Percentiles rank a stretch among this genome's conserved stretches.
These are phyloP conservation scores for Diplodia corticola DNA, from an alignment of 2,329 filamentous ascomycete species.

Conservation along the genomic window DNA sequence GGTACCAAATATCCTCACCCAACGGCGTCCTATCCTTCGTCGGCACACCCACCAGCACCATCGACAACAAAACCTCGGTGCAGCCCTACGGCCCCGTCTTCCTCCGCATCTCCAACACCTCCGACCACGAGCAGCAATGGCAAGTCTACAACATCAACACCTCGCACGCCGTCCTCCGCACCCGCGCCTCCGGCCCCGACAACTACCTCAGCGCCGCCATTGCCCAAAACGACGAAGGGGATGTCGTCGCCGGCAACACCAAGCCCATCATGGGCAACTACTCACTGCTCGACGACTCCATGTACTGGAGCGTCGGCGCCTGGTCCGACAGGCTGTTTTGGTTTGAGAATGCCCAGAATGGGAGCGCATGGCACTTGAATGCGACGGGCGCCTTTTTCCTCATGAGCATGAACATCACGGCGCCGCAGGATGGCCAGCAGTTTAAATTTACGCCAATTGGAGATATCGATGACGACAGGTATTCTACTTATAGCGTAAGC, in stretches of 20 bases:
- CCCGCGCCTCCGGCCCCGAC: conserved; percentile 7
- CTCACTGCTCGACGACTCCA: neutral
- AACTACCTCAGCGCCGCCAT: conserved; percentile 18
- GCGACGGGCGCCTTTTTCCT: neutral
- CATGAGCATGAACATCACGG: conserved; percentile 20
- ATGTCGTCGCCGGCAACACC: neutral
- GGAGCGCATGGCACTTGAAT: conserved; percentile 17
- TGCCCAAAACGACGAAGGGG: neutral
- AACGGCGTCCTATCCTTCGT: conserved; percentile 3
- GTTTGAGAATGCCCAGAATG: conserved; percentile 21
- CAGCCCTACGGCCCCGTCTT: conserved; percentile 12
- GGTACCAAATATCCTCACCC: conserved; percentile 19
- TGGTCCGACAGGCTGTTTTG: conserved; percentile 22
- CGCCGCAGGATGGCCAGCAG: conserved; percentile 9
- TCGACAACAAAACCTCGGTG: neutral
- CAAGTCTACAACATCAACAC: conserved; percentile 19
- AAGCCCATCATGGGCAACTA: conserved; percentile 19
- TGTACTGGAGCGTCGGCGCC: conserved; percentile 17
- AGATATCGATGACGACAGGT: conserved; percentile 3
- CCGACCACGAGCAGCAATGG: conserved; percentile 19
- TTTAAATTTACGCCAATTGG: conserved; percentile 18
- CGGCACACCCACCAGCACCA: neutral
- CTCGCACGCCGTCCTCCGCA: conserved; percentile 17
- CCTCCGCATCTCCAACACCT: conserved; percentile 9
- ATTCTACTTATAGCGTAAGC: conserved; percentile 18